A percentile compares a stretch with the other conserved stretches of the same genome.
phyloP scores from a whole-genome alignment of 1,284 basidiomycete species.

The Agroathelia rolfsii region DNA sequence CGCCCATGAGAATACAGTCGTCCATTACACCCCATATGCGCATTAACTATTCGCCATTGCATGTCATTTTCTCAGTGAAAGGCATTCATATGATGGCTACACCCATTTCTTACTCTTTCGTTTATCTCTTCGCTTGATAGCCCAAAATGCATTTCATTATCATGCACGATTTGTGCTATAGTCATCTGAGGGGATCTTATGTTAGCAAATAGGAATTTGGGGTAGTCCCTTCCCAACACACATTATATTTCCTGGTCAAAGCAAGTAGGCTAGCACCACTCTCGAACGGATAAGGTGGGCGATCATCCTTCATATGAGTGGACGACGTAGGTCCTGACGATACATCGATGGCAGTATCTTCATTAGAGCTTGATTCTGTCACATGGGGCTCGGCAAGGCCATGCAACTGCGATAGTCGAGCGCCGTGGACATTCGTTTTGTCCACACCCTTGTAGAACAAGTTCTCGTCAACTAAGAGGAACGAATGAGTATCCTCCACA shows the following conservation, averaged over 20 bases:
- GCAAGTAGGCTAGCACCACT: slow-evolving; percentile 72
- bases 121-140: slow-evolving; percentile 71
- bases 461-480: slow-evolving; percentile 73
- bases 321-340: slow-evolving; percentile 13
- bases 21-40: slow-evolving; percentile 92
- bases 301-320: slow-evolving; percentile 16
- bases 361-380: no score
- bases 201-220: slow-evolving; percentile 5
- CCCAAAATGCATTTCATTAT: slow-evolving; percentile 83
- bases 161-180: slow-evolving; percentile 90
- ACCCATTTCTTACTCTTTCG: slow-evolving; percentile 45
- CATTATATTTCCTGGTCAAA: slow-evolving; percentile 77
- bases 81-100: no score
- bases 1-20: slow-evolving; percentile 82
- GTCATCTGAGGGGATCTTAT: slow-evolving; percentile 60
- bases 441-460: slow-evolving; percentile 93
- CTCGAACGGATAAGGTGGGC: slow-evolving; percentile 79
- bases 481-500: slow-evolving; percentile 8
- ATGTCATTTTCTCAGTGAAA: no score
- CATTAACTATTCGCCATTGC: slow-evolving; percentile 60
- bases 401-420: slow-evolving; percentile 67
- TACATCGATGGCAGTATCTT: no score
- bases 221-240: slow-evolving; percentile 28
- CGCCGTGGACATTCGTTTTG: slow-evolving; percentile 68
- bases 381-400: slow-evolving; percentile 34